These are phyloP conservation scores for Rhizopus microsporus DNA, from an alignment of 371 early-diverging fungal genomes.

Conservation along the genomic window DNA sequence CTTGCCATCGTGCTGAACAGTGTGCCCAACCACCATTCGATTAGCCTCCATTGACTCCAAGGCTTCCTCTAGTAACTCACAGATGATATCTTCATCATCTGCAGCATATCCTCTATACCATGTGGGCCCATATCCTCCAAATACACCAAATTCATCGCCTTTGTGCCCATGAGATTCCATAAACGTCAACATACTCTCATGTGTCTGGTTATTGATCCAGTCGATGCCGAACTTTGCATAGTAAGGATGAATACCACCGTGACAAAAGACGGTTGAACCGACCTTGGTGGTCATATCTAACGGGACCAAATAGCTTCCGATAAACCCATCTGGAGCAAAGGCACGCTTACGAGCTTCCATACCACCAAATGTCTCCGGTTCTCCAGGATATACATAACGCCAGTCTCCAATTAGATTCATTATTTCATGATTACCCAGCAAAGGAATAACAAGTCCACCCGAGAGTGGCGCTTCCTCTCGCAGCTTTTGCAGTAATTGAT, in stretches of 20 bases:
- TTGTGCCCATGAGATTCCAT: slow-evolving; percentile 28
- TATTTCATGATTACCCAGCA: slow-evolving; percentile 74
- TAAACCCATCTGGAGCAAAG: slow-evolving; percentile 65
- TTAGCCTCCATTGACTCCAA: slow-evolving; percentile 59
- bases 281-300: slow-evolving; percentile 65
- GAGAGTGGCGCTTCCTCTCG: slow-evolving; percentile 56
- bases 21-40: slow-evolving; percentile 81
- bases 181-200: slow-evolving; percentile 33
- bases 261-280: slow-evolving; percentile 69
- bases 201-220: slow-evolving; percentile 56
- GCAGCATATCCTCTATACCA: slow-evolving; percentile 73
- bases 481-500: slow-evolving; percentile 60
- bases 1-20: slow-evolving; percentile 63
- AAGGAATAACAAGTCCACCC: slow-evolving; percentile 62
- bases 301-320: slow-evolving; percentile 59
- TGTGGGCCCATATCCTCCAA: slow-evolving; percentile 51
- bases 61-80: slow-evolving; percentile 53
- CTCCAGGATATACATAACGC: slow-evolving; percentile 72
- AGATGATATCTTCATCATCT: slow-evolving; percentile 52
- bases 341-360: slow-evolving; percentile 49
- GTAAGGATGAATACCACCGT: slow-evolving; percentile 68
- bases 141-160: slow-evolving; percentile 39
- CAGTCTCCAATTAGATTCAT: slow-evolving; percentile 75
- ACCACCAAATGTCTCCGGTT: slow-evolving; percentile 68
- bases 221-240: slow-evolving; percentile 57